A percentile compares a stretch with the other conserved stretches of the same genome.
These are phyloP conservation scores for Camillea tinctor DNA, from an alignment of 2,329 filamentous ascomycete genomes.

Conservation along the genomic window DNA sequence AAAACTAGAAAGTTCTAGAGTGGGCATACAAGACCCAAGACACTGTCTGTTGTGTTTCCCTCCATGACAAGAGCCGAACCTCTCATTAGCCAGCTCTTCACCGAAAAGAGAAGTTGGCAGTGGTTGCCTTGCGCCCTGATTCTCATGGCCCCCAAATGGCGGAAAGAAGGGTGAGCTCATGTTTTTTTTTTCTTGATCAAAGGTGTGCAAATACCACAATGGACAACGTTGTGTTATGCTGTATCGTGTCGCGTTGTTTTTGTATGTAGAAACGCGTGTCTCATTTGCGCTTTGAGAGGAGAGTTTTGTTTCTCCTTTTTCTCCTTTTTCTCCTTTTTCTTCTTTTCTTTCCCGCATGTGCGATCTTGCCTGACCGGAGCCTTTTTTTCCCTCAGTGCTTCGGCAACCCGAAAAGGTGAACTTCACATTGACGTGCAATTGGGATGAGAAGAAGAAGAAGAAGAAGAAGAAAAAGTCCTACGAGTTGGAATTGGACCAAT, in stretches of 20 bases:
- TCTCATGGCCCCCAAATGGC: slow-evolving; percentile 14
- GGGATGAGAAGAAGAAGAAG: too few species aligned
- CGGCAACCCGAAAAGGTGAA: slow-evolving; percentile 11
- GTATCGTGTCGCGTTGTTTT: too few species aligned
- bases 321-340: too few species aligned
- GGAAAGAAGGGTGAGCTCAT: slow-evolving; percentile 1
- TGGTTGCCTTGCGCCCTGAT: slow-evolving; percentile 11
- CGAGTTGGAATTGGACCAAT: neutral
- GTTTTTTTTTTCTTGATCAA: too few species aligned
- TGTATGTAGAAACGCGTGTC: neutral
- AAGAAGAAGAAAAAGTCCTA: slow-evolving; percentile 1
- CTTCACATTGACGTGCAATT: slow-evolving; percentile 17
- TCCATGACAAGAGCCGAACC: slow-evolving; percentile 14
- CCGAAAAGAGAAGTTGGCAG: slow-evolving; percentile 17
- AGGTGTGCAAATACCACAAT: neutral
- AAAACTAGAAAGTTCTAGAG: slow-evolving; percentile 10
- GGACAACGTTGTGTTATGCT: neutral
- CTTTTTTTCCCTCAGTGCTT: slow-evolving; percentile 14
- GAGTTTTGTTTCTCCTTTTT: too few species aligned
- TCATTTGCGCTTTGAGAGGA: neutral
- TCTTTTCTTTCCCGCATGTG: too few species aligned
- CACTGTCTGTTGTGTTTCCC: slow-evolving; percentile 17
- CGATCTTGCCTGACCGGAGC: neutral
- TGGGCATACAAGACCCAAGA: slow-evolving; percentile 18
- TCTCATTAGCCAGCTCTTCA: slow-evolving; percentile 18